These are phyloP conservation scores for Cyclotella kingstonii DNA, from an alignment of 108 stramenopile species.

Conservation along the genomic window DNA sequence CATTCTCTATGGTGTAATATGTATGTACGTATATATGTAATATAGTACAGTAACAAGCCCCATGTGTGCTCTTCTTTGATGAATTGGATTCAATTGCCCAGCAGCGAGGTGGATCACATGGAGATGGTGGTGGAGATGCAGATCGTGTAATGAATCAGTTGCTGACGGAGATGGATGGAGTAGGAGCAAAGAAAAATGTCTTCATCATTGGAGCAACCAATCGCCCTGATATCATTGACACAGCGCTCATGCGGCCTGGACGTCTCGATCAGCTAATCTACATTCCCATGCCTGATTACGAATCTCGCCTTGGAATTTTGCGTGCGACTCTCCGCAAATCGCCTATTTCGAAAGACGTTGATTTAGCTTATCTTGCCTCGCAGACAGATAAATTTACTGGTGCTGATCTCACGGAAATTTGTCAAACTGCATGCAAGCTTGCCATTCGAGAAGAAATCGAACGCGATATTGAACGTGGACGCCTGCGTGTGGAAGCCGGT, in stretches of 20 bases:
- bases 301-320: constrained; percentile 93
- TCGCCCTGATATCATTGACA: constrained; percentile 99
- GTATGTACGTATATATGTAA: too few species aligned
- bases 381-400: constrained; percentile 99
- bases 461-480: constrained; percentile 94
- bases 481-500: constrained; percentile 90
- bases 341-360: constrained; percentile 97
- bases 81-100: constrained; percentile 99
- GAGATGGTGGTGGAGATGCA: constrained; percentile 99
- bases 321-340: constrained; percentile 97
- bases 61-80: constrained; percentile 99
- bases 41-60: too few species aligned
- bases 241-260: constrained; percentile 99
- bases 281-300: constrained; percentile 99
- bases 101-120: constrained; percentile 89
- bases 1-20: too few species aligned
- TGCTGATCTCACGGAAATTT: constrained; percentile 99
- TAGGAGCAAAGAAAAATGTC: constrained; percentile 99
- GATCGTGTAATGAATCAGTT: constrained; percentile 99
- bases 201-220: constrained; percentile 99
- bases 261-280: constrained; percentile 99
- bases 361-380: constrained; percentile 93
- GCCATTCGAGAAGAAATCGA: constrained; percentile 99
- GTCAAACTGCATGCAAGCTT: constrained; percentile 98
- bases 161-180: constrained; percentile 99